These are phyloP conservation scores for Cryptococcus sp. DNA, from an alignment of 1,284 basidiomycete genomes.

Conservation along the genomic window DNA sequence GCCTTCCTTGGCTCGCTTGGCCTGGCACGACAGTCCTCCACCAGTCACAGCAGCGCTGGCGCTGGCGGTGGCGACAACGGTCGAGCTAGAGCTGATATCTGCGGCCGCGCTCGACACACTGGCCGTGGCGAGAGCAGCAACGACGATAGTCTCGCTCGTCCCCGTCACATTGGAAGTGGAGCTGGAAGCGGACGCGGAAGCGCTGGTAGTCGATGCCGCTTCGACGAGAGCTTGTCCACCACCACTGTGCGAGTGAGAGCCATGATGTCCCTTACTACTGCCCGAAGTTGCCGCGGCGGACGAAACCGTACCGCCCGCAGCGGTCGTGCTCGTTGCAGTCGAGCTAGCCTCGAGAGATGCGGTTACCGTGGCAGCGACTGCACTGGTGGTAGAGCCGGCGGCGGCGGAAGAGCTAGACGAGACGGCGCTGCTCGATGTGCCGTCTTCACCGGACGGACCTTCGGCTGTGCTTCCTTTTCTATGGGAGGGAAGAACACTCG, in stretches of 20 bases:
- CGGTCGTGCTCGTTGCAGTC: not conserved
- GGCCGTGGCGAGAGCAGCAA: not conserved
- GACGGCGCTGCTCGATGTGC: not conserved
- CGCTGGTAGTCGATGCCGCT: not conserved
- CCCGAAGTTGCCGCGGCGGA: not conserved
- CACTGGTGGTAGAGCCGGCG: not conserved
- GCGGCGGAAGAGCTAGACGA: not conserved
- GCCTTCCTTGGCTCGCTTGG: conserved; percentile 1
- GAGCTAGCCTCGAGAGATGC: not conserved
- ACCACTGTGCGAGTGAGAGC: not conserved
- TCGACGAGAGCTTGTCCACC: not conserved
- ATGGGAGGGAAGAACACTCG: not conserved
- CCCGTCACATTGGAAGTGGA: not conserved
- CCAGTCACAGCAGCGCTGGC: not conserved
- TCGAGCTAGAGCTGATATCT: not conserved
- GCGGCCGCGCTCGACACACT: too few species aligned
- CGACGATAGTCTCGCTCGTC: not conserved
- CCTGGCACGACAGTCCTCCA: conserved; percentile 3
- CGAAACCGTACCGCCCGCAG: not conserved
- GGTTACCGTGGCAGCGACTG: not conserved
- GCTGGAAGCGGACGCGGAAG: not conserved
- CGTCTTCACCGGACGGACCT: conserved; percentile 3
- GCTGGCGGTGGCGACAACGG: not conserved
- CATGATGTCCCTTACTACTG: not conserved
- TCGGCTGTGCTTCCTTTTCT: not conserved